phyloP scores from a whole-genome alignment of 179 eudicot genomes.

The Spergularia azorica region DNA sequence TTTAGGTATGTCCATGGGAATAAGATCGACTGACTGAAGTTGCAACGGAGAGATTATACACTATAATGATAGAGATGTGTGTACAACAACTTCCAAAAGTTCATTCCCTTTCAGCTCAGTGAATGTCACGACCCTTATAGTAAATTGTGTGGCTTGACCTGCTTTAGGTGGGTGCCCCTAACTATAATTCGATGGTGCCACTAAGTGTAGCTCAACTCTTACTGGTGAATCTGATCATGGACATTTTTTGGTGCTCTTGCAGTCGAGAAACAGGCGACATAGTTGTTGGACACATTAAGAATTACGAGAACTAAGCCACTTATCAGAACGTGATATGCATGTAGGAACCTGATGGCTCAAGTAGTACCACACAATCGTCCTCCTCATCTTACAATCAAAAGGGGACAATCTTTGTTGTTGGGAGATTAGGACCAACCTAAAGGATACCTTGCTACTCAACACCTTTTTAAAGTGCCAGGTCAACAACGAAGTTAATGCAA shows the following conservation, averaged over 20 bases:
- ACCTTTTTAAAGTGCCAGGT: constrained; percentile 59
- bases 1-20: constrained; percentile 66
- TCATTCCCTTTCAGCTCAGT: constrained; percentile 60
- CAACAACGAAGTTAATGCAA: constrained; percentile 60
- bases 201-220: constrained; percentile 53
- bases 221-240: constrained; percentile 61
- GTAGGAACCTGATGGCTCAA: constrained; percentile 52
- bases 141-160: constrained; percentile 59
- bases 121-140: constrained; percentile 50
- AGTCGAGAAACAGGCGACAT: constrained; percentile 43
- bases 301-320: constrained; percentile 51
- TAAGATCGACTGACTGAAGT: constrained; percentile 66
- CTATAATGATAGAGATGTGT: constrained; percentile 58
- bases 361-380: constrained; percentile 42
- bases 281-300: constrained; percentile 39
- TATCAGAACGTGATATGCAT: constrained; percentile 51
- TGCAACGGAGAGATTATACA: constrained; percentile 57
- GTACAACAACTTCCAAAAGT: constrained; percentile 55
- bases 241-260: constrained; percentile 57
- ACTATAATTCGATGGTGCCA: no score
- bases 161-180: constrained; percentile 46
- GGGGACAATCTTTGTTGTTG: constrained; percentile 45
- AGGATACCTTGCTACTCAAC: constrained; percentile 53
- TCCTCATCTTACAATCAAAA: constrained; percentile 42
- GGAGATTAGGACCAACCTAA: constrained; percentile 38